Evolutionary conservation across 345 rosid genomes (phyloP), one percentile per base, ranked within the genome.

Genomic region (Salix udensis): DNA sequence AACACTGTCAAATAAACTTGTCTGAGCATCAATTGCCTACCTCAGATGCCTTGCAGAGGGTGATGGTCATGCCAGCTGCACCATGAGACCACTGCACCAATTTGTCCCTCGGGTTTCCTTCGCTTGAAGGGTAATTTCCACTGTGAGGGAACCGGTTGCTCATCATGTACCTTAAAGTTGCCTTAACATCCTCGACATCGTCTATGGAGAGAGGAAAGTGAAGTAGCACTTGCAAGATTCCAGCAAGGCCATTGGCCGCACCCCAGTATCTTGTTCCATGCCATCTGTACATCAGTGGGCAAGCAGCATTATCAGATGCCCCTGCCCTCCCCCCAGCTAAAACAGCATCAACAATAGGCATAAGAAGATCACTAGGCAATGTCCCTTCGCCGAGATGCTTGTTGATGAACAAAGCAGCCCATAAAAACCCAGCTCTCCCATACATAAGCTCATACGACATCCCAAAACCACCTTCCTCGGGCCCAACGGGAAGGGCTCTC

Each of bases 231-330:
- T 91, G 92, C 80, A 95, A 80, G 81, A 95, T 89, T 77, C 98
- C 98, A 0, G 97, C 97, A 26, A 95, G 91, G 77, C 98, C 98
- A 69, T 90, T 89, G 19, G 94, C 96, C 0, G 97, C 96, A 12
- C 98, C 98, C 94, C 92, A 91, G 78, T 90, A 93, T 48, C 97
- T 84, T 0, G 98, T 95, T 42, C 98, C 98, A 40, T 93, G 97
- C 89, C 97, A 93, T 77, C 98, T 83, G 84, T 89, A 93, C 96
- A 95, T 88, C 61, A 95, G 76, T 19, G 98, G 98, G 81, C 96
- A 95, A 11, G 90, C 85, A 11, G 85, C 31, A 36, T 84, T 84
- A 80, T 87, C 89, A 0, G 94, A 88, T 1, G 98, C 97, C 64
- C 98, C 98, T 4, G 91, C 94, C 73, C 96, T 87, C 28, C 98